Percentiles rank a stretch among this genome's conserved stretches.
These are phyloP conservation scores for Panicum virgatum DNA, from an alignment of 202 grass and related monocot genomes.

Conservation along the genomic window DNA sequence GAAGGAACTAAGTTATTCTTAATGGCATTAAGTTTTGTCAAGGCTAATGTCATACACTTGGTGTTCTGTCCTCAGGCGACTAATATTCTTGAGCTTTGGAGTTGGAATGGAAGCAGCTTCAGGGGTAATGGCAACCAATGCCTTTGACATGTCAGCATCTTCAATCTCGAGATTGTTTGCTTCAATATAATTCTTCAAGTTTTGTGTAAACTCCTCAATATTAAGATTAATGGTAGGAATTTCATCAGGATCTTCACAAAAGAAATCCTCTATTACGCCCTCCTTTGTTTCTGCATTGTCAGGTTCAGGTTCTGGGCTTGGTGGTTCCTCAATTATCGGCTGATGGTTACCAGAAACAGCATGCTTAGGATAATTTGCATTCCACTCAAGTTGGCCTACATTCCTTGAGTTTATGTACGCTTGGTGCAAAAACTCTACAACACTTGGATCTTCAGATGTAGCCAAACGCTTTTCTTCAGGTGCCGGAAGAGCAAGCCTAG, in stretches of 20 bases:
- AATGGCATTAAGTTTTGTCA: conserved; percentile 22
- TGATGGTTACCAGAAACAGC: conserved; percentile 41
- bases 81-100: conserved; percentile 85
- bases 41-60: conserved; percentile 70
- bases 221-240: conserved; percentile 86
- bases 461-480: conserved; percentile 61
- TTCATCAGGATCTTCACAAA: conserved; percentile 71
- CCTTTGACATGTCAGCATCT: conserved; percentile 70
- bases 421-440: conserved; percentile 18
- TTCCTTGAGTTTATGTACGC: conserved; percentile 12
- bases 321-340: conserved; percentile 89
- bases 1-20: conserved; percentile 14
- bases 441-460: conserved; percentile 32
- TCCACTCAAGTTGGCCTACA: conserved; percentile 46
- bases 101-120: conserved; percentile 76
- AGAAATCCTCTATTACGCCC: conserved; percentile 73
- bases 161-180: conserved; percentile 65
- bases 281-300: conserved; percentile 48
- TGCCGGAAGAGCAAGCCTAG: conserved; percentile 76
- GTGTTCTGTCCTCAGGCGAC: conserved; percentile 84
- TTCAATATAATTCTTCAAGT: conserved; percentile 78
- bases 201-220: conserved; percentile 78
- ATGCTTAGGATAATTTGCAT: conserved; percentile 17
- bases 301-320: conserved; percentile 68
- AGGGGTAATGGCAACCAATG: conserved; percentile 65